Conservation (phyloP, 257 asterid genomes). For the Rauvolfia tetraphylla region DNA sequence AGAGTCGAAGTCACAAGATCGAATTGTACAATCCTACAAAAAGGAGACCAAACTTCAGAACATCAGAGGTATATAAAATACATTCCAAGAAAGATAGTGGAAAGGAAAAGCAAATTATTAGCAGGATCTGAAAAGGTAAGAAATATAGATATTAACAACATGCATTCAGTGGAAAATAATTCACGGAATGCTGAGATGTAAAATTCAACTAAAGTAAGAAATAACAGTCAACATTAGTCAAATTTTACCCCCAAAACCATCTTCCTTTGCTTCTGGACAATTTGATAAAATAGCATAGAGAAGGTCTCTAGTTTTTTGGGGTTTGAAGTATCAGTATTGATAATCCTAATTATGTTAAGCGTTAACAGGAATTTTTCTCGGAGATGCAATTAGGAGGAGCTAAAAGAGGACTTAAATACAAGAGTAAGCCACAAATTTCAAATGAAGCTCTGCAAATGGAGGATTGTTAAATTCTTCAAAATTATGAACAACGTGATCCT, state of each 20-base stretch:
- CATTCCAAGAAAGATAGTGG: background rate
- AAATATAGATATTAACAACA: background rate
- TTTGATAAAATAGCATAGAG: background rate
- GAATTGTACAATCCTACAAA: constrained; percentile 88
- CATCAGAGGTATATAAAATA: background rate
- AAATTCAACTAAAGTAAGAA: background rate
- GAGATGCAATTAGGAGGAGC: background rate
- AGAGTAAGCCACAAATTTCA: background rate
- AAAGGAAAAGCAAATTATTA: background rate
- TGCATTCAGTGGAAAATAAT: background rate
- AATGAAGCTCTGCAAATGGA: background rate
- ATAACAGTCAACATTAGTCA: background rate
- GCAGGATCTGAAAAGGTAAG: background rate
- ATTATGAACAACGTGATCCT: background rate
- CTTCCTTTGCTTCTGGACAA: background rate
- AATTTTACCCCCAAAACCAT: background rate
- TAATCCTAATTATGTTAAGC: background rate
- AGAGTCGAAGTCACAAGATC: constrained; percentile 93
- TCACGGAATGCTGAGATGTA: background rate
- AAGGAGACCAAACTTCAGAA: constrained; percentile 4
- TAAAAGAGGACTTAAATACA: background rate
- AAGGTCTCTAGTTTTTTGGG: background rate
- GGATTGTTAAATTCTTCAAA: background rate
- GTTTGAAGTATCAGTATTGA: background rate
- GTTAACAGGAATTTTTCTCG: background rate